A percentile compares a stretch with the other conserved stretches of the same genome.
Conservation (phyloP, 1,139 yeast genomes). For the Nakaseomyces uthaithaninus region DNA sequence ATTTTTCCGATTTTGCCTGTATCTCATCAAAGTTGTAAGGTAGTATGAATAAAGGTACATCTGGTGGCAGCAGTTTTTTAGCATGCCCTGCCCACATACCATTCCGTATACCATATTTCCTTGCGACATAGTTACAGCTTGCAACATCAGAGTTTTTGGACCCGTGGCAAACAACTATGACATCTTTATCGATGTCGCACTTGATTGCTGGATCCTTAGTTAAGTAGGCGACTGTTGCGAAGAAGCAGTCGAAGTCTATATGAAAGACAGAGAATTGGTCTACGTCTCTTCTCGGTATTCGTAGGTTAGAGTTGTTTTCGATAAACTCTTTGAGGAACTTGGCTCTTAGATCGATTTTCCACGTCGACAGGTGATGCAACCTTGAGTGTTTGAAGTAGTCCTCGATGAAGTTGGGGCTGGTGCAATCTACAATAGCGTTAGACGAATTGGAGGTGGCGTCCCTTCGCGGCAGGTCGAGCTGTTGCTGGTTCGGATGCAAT, state of each 20-base stretch:
- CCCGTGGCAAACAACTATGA: slow-evolving; percentile 85
- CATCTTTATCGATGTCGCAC: slow-evolving; percentile 47
- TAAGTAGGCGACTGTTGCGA: slow-evolving; percentile 75
- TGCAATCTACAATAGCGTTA: slow-evolving; percentile 42
- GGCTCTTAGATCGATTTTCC: slow-evolving; percentile 72
- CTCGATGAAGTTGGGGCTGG: slow-evolving; percentile 64
- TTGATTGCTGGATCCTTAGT: slow-evolving; percentile 34
- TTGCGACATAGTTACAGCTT: slow-evolving; percentile 82
- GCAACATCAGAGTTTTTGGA: slow-evolving; percentile 62
- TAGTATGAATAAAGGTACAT: slow-evolving; percentile 41
- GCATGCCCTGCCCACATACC: slow-evolving; percentile 88
- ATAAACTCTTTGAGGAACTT: slow-evolving; percentile 36
- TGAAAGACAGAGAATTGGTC: slow-evolving; percentile 47
- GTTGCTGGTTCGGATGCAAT: slow-evolving; percentile 43
- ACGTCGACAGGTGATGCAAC: slow-evolving; percentile 75
- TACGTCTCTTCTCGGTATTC: slow-evolving; percentile 2
- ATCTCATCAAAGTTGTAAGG: slow-evolving; percentile 72
- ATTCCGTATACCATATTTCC: slow-evolving; percentile 63
- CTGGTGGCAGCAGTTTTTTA: slow-evolving; percentile 47
- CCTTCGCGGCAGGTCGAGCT: slow-evolving; percentile 2
- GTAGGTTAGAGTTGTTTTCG: slow-evolving; percentile 5
- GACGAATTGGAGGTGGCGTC: slow-evolving; percentile 9
- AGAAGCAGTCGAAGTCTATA: slow-evolving; percentile 89
- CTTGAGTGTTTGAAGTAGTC: slow-evolving; percentile 74
- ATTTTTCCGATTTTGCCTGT: slow-evolving; percentile 49